Evolutionary conservation across 2,329 filamentous ascomycete genomes (phyloP).

Genomic region (Fragosphaeria purpurea): DNA sequence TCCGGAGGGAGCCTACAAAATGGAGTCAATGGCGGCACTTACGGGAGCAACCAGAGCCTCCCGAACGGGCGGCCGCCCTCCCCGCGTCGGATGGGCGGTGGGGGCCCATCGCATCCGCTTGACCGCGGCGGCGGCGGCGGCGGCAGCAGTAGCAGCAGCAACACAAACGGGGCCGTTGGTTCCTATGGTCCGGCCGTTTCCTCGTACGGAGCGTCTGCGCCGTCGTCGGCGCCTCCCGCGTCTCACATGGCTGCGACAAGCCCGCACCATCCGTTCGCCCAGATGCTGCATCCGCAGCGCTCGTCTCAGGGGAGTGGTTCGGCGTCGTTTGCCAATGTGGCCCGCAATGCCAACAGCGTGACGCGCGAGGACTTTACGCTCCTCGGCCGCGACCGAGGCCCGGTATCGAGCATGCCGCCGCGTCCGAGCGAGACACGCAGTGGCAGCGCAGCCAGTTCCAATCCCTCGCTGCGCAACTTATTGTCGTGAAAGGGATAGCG

Average conservation of each 20-base stretch:
- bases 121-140: neutral
- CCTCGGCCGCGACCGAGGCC: constrained; percentile 5
- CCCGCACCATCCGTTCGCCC: constrained; percentile 33
- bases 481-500: constrained; percentile 38
- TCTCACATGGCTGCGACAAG: constrained; percentile 26
- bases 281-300: constrained; percentile 19
- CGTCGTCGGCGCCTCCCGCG: constrained; percentile 20
- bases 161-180: neutral
- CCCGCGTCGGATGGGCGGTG: constrained; percentile 30
- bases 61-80: constrained; percentile 39
- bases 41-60: constrained; percentile 5
- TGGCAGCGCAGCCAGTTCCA: constrained; percentile 62
- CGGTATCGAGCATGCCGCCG: constrained; percentile 14
- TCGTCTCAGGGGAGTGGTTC: constrained; percentile 27
- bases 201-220: constrained; percentile 1
- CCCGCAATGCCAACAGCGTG: constrained; percentile 6
- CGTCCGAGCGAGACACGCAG: constrained; percentile 31
- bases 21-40: neutral
- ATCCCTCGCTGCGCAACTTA: constrained; percentile 64
- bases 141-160: neutral
- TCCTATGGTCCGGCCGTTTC: neutral
- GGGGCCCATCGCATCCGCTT: constrained; percentile 29
- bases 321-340: constrained; percentile 9
- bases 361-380: constrained; percentile 14
- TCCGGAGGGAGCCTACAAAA: constrained; percentile 18